Evolutionary conservation across 257 asterid species (phyloP).

Genomic region (Gentiana straminea): DNA sequence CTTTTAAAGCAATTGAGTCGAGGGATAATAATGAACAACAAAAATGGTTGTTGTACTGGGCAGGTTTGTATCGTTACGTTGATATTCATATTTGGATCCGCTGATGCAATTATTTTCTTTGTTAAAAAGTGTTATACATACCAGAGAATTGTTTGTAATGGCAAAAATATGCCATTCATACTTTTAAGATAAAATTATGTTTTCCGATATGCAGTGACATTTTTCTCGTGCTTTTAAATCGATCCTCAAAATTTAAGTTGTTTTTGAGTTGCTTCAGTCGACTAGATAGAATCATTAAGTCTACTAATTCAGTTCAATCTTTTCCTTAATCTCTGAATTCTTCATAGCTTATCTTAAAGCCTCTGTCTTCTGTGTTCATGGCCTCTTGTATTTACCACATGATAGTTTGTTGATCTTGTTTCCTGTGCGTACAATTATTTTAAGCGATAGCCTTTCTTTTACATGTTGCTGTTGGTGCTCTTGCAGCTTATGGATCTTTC

Average conservation of each 20-base stretch:
- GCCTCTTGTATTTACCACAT: not conserved
- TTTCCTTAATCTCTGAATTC: not conserved
- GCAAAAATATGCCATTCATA: too few species aligned
- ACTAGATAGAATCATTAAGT: not conserved
- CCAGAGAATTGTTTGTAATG: too few species aligned
- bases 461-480: not conserved
- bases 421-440: not conserved
- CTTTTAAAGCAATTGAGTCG: slow-evolving; percentile 88
- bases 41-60: slow-evolving; percentile 94
- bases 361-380: too few species aligned
- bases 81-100: not conserved
- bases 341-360: too few species aligned
- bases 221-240: too few species aligned
- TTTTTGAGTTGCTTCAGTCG: not conserved
- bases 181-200: too few species aligned
- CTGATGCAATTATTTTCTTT: too few species aligned
- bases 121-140: too few species aligned
- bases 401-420: not conserved
- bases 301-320: not conserved
- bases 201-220: too few species aligned
- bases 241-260: too few species aligned
- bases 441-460: too few species aligned
- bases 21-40: slow-evolving; percentile 56
- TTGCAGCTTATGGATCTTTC: slow-evolving; percentile 96
- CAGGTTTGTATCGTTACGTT: slow-evolving; percentile 43